Conservation (phyloP, 1,284 basidiomycete genomes). For the Neolentinus lepideus region DNA sequence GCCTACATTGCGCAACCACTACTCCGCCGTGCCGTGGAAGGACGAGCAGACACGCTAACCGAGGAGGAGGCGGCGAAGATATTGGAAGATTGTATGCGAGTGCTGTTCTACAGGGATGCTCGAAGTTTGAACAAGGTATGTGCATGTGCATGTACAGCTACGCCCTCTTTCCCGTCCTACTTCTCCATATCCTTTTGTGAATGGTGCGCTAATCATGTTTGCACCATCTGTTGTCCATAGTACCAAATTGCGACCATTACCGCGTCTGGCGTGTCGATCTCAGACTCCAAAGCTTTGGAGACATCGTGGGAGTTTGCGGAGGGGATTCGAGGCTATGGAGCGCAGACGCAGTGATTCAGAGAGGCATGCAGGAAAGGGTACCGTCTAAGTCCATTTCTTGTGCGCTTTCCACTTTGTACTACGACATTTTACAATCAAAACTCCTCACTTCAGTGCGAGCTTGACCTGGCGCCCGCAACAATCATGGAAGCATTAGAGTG, state of each 20-base stretch:
- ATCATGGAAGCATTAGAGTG: too few relatives aligned
- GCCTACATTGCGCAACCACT: slow-evolving; percentile 91
- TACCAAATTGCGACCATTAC: slow-evolving; percentile 95
- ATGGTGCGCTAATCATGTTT: background rate
- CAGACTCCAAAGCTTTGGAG: slow-evolving; percentile 70
- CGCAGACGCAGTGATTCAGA: slow-evolving; percentile 46
- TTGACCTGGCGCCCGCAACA: too few relatives aligned
- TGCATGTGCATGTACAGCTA: slow-evolving; percentile 3
- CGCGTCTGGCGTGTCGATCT: slow-evolving; percentile 70
- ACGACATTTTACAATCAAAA: too few relatives aligned
- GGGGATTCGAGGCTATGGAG: slow-evolving; percentile 81
- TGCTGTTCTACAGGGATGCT: slow-evolving; percentile 96
- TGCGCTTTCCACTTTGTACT: background rate
- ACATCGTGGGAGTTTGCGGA: slow-evolving; percentile 95
- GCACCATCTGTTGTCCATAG: slow-evolving; percentile 30
- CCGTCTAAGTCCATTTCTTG: background rate
- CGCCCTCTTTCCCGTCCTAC: background rate
- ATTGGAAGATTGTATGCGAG: slow-evolving; percentile 85
- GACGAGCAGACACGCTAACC: slow-evolving; percentile 56
- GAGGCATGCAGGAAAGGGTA: background rate
- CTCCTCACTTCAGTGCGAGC: too few relatives aligned
- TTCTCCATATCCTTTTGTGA: background rate
- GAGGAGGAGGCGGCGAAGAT: slow-evolving; percentile 79
- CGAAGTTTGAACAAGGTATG: slow-evolving; percentile 91
- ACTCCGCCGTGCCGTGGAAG: slow-evolving; percentile 86